Evolutionary conservation across 768 basidiomycete species (phyloP), one percentile per base, ranked within the genome.

Genomic region (Cyclocybe cylindracea): DNA sequence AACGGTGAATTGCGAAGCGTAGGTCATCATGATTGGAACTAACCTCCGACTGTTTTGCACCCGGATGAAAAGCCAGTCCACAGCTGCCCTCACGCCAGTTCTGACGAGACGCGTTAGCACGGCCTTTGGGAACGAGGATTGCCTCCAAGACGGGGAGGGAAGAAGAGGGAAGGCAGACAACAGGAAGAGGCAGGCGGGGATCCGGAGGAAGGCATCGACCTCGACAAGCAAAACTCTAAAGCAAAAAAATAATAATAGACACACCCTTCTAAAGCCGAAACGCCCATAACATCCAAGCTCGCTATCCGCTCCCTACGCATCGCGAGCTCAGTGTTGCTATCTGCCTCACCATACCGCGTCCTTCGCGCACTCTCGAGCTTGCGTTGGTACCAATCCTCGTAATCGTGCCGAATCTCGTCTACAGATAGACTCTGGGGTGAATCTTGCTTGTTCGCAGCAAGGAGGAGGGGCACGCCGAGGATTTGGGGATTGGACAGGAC

Each of bases 371-470:
- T 87, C 64, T 87, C 87, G 39, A 86, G 73, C 64, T 86, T 85
- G 43, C 83, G 77, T 61, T 89, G 86, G 63, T 90, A 82, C 90
- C 92, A 94, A 42, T 86, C 86, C 66, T 93, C 89, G 54, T 92
- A 93, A 66, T 89, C 85, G 54, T 94, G 87, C 16, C 94, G 75
- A 43, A 99, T 94, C 55, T 98, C 93, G 45, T 93, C 87, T 0
- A 94, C 91, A 0, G 91, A 89, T 32, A 98, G 76, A 58, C 88
- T 88, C 13, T 76, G 69, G 0, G 88, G 86, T 3, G 80, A 83
- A 59, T 98, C 97, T 67, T 98, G 96, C 67, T 99, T 98, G 73
- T 98, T 98, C 24, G 95, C 97, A 13, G 98, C 79, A 8, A 99
- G 83, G 5, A 99, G 77, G 2, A 97, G 78, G 0, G 96, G 97